Percentiles rank a stretch among this genome's conserved stretches.
These are phyloP conservation scores for Penicillium cosmopolitanum DNA, from an alignment of 495 filamentous ascomycete genomes.

Conservation along the genomic window DNA sequence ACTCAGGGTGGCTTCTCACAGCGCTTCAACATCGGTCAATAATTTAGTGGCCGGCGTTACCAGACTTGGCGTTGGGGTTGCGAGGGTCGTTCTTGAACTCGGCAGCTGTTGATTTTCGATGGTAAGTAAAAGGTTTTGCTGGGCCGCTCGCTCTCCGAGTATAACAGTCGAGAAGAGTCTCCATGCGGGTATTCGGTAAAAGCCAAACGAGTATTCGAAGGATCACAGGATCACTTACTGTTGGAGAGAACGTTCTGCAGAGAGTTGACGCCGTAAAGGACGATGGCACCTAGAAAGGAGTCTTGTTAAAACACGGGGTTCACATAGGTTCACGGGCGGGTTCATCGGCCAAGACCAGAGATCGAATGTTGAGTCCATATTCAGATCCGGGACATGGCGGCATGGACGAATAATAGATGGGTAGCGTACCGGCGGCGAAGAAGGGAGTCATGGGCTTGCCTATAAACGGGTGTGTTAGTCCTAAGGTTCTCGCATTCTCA, in stretches of 20 bases:
- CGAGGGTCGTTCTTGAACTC: conserved; percentile 96
- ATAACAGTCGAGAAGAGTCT: neutral
- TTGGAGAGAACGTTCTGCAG: conserved; percentile 68
- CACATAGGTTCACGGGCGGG: neutral
- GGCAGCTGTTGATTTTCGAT: conserved; percentile 59
- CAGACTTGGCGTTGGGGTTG: conserved; percentile 71
- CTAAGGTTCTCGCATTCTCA: neutral
- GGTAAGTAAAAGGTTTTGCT: conserved; percentile 25
- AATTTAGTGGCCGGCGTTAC: conserved; percentile 50
- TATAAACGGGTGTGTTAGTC: conserved; percentile 50
- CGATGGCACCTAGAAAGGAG: conserved; percentile 64
- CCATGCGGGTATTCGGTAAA: neutral
- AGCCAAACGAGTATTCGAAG: neutral
- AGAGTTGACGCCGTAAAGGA: conserved; percentile 87
- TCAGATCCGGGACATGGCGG: neutral
- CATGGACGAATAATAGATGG: conserved; percentile 6
- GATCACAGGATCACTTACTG: conserved; percentile 59
- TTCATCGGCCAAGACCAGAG: conserved; percentile 5
- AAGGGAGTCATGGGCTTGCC: conserved; percentile 89
- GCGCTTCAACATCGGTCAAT: conserved; percentile 15
- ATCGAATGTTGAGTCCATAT: conserved; percentile 4
- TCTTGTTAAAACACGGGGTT: conserved; percentile 36
- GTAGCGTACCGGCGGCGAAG: conserved; percentile 84
- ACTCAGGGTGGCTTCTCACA: conserved; percentile 24
- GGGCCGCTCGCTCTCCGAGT: conserved; percentile 10